Conservation (phyloP, 106 monocot species). For the Acanthochlamys bracteata region DNA sequence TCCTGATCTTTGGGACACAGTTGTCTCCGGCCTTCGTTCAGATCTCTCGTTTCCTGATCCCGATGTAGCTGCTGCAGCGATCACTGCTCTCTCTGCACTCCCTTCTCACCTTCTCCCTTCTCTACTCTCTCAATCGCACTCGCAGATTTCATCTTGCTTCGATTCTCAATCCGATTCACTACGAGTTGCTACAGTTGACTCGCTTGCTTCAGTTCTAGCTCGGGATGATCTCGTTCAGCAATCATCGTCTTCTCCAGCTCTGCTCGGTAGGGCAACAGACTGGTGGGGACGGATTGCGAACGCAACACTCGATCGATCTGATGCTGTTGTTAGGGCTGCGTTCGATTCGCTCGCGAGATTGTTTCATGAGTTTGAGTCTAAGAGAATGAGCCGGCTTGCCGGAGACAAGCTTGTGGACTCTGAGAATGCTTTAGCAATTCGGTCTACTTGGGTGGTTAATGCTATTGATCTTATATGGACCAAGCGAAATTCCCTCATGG, state of each 20-base stretch:
- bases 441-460: constrained; percentile 77
- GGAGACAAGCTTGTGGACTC: constrained; percentile 93
- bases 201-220: constrained; percentile 73
- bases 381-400: constrained; percentile 86
- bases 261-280: constrained; percentile 56
- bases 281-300: constrained; percentile 74
- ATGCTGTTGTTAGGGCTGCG: constrained; percentile 56
- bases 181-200: constrained; percentile 56
- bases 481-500: constrained; percentile 74
- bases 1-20: constrained; percentile 77
- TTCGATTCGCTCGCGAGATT: constrained; percentile 74
- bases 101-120: constrained; percentile 77
- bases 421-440: constrained; percentile 83
- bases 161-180: constrained; percentile 56
- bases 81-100: constrained; percentile 67
- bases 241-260: constrained; percentile 46
- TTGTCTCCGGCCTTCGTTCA: constrained; percentile 53
- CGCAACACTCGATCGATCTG: constrained; percentile 72
- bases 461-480: constrained; percentile 72
- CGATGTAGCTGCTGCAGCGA: constrained; percentile 80
- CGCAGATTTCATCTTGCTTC: constrained; percentile 63
- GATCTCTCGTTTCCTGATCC: constrained; percentile 97
- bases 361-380: constrained; percentile 69
- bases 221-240: constrained; percentile 89
- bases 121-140: constrained; percentile 57